Conservation (phyloP, 176 grass and related monocot species). For the Hordeum marinum region DNA sequence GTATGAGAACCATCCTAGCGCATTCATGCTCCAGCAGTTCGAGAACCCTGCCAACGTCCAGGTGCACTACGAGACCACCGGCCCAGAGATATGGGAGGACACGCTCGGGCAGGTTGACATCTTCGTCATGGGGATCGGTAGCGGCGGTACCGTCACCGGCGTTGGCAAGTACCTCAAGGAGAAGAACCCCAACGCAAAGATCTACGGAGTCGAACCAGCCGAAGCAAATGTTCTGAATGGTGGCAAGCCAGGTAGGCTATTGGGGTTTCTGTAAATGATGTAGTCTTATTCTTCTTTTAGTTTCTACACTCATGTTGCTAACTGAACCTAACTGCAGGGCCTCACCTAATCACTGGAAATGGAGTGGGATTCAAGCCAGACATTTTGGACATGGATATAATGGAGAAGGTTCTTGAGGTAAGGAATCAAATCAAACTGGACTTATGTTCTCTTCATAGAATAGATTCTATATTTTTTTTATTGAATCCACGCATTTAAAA, state of each 20-base stretch:
- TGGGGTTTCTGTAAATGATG: not conserved
- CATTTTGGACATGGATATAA: conserved; percentile 87
- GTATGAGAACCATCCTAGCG: conserved; percentile 57
- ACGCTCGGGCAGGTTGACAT: conserved; percentile 81
- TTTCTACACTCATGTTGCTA: not conserved
- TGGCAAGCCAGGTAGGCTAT: conserved; percentile 27
- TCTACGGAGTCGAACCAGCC: conserved; percentile 36
- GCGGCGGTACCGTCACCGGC: conserved; percentile 6
- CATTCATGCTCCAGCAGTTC: conserved; percentile 37
- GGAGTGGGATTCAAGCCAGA: conserved; percentile 81
- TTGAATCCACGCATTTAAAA: not conserved
- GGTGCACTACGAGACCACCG: conserved; percentile 75
- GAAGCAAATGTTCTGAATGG: conserved; percentile 45
- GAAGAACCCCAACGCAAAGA: conserved; percentile 41
- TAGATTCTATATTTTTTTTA: not conserved
- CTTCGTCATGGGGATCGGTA: conserved; percentile 86
- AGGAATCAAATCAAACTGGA: not conserved
- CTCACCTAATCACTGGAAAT: conserved; percentile 85
- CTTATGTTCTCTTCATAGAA: not conserved
- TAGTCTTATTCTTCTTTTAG: not conserved
- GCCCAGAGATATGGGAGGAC: conserved; percentile 91
- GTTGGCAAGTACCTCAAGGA: conserved; percentile 33
- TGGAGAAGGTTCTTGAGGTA: conserved; percentile 92
- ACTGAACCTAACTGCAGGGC: conserved; percentile 40
- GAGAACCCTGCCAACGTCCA: not conserved